A percentile compares a stretch with the other conserved stretches of the same genome.
phyloP scores from a whole-genome alignment of 208 protist genomes.

The Herpetomonas samuelpessoai region DNA sequence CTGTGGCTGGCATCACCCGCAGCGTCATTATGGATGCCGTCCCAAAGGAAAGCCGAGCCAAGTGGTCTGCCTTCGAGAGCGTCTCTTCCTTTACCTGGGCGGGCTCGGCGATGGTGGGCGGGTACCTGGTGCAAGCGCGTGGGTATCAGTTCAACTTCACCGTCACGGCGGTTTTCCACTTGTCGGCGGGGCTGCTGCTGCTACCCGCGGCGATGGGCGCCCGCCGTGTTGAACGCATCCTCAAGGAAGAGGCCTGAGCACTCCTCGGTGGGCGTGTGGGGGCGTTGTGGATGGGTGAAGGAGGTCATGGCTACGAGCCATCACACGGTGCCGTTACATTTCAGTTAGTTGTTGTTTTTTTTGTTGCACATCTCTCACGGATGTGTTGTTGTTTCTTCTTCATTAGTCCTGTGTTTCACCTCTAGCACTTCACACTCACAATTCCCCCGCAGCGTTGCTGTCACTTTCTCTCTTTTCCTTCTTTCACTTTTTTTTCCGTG shows the following conservation, averaged over 20 bases:
- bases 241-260: constrained; percentile 1
- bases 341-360: too few species aligned
- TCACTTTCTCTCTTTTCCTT: too few species aligned
- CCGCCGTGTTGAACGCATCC: constrained; percentile 17
- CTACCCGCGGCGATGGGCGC: constrained; percentile 34
- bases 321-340: too few species aligned
- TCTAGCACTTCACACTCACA: too few species aligned
- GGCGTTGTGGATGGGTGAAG: too few species aligned
- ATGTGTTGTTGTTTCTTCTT: too few species aligned
- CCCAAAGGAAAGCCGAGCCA: constrained; percentile 26
- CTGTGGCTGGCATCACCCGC: constrained; percentile 48
- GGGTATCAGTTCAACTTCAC: constrained; percentile 46
- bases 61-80: constrained; percentile 70
- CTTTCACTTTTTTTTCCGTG: too few species aligned
- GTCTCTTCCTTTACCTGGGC: constrained; percentile 63
- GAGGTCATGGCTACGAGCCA: too few species aligned
- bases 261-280: too few species aligned
- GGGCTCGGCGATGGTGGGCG: constrained; percentile 56
- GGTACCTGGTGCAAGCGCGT: constrained; percentile 31
- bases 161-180: constrained; percentile 50
- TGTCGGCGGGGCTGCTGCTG: constrained; percentile 25
- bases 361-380: too few species aligned
- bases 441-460: too few species aligned
- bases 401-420: too few species aligned
- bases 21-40: constrained; percentile 76